Conservation (phyloP, 257 asterid genomes). For the Capsicum pubescens region DNA sequence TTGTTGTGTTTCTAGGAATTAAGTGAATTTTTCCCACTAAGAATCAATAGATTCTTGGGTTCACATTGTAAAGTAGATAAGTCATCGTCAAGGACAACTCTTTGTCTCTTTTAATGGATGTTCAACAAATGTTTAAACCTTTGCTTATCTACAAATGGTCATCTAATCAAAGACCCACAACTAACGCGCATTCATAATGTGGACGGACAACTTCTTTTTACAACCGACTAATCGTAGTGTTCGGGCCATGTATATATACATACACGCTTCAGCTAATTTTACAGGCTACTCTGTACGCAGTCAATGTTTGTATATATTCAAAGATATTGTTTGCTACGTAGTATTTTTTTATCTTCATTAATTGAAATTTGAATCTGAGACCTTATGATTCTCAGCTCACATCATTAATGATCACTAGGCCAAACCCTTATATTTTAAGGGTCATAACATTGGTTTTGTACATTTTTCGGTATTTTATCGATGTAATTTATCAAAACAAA, state of each 20-base stretch:
- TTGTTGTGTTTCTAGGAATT: background rate
- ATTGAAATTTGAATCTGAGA: background rate
- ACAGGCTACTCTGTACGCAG: background rate
- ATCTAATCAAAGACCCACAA: conserved; percentile 11
- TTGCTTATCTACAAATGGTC: background rate
- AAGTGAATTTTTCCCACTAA: background rate
- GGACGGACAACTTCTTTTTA: background rate
- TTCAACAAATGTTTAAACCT: background rate
- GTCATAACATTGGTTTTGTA: background rate
- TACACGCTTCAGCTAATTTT: background rate
- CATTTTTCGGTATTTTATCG: background rate
- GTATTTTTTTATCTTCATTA: background rate
- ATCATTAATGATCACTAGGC: background rate
- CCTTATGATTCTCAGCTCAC: background rate
- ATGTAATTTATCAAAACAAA: background rate
- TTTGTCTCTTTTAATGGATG: background rate
- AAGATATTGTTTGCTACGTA: background rate
- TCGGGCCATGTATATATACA: too few relatives aligned
- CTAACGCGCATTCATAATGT: background rate
- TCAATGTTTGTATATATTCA: background rate
- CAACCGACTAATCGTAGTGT: background rate
- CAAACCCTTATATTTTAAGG: background rate
- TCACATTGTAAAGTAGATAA: conserved; percentile 20
- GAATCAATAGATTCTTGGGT: conserved; percentile 24
- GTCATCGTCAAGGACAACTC: conserved; percentile 24